Base-by-base conservation (phyloP, 108 stramenopile genomes). In the Bacterosira constricta region DNA sequence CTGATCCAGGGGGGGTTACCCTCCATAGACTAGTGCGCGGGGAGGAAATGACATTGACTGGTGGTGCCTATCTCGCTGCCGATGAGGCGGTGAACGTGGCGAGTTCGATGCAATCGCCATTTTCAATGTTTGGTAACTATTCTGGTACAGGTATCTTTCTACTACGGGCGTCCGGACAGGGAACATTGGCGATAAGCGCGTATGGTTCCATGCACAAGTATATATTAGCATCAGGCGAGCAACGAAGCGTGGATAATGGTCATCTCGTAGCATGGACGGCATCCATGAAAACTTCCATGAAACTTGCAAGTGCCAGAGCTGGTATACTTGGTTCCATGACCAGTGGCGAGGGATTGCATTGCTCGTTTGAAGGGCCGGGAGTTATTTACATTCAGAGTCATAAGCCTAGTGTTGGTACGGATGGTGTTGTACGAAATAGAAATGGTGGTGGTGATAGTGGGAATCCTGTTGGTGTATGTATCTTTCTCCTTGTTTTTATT, bases 221-320 rank as follows among this genome's bases (percentile, higher is more conserved):
- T 29, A 42, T 50, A 12, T 50, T 64, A 17, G 47, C 26, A 50
- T 4, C 18, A 6, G 63, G 63, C 11, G 63, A 64, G 29, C 27
- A 27, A 13, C 21, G 63, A 25, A 50, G 21, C 2, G 47, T 64
- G 13, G 63, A 64, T 29, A 64, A 64, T 64, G 63, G 63, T 31
- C 63, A 64, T 29, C 13, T 64, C 7, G 63, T 64, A 27, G 63
- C 63, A n/a, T 64, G 63, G 63, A 44, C 63, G 6, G 63, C 63
- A 29, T 30, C 27, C 2, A 64, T 64, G 63, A 64, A 64, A 50
- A 29, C 23, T 6, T n/a, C 18, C 23, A 50, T 64, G 44, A 31
- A 8, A n/a, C n/a, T 64, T 12, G 63, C 63, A 20, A 64, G 63
- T 64, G 46, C 25, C 2, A 32, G 26, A 50, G 25, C 12, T 50